These are phyloP conservation scores for Pythium guiyangense DNA, from an alignment of 352 stramenopile species.

Conservation along the genomic window DNA sequence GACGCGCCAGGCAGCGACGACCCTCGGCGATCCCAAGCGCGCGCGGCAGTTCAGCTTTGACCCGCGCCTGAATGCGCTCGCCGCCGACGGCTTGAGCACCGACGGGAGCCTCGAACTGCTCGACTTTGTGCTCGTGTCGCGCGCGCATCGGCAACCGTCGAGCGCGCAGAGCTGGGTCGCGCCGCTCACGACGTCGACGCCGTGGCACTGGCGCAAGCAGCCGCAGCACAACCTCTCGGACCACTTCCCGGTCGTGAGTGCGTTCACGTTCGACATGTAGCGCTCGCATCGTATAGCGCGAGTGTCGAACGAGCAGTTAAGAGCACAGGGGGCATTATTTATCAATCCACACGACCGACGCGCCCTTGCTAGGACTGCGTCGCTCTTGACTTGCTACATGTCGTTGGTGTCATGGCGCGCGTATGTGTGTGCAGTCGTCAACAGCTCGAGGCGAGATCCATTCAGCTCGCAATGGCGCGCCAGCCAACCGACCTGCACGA, in stretches of 20 bases:
- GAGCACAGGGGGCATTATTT: background rate
- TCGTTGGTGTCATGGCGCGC: too few species aligned
- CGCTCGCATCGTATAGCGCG: conserved; percentile 2
- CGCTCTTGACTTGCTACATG: too few species aligned
- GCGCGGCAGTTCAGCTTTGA: conserved; percentile 66
- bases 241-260: conserved; percentile 69
- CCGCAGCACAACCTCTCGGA: conserved; percentile 73
- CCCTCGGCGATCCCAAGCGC: conserved; percentile 26
- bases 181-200: conserved; percentile 39
- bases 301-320: background rate
- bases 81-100: conserved; percentile 55
- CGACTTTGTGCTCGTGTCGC: conserved; percentile 70
- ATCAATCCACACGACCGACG: too few species aligned
- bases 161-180: conserved; percentile 54
- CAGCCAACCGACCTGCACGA: too few species aligned
- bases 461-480: too few species aligned
- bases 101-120: conserved; percentile 70
- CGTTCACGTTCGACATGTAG: conserved; percentile 71
- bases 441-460: too few species aligned
- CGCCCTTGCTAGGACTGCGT: too few species aligned
- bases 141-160: conserved; percentile 46
- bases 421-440: too few species aligned
- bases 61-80: conserved; percentile 58
- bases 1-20: background rate
- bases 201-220: conserved; percentile 58